Base-by-base conservation (phyloP, 1,284 basidiomycete genomes). In the Ceratobasidium sp. region DNA sequence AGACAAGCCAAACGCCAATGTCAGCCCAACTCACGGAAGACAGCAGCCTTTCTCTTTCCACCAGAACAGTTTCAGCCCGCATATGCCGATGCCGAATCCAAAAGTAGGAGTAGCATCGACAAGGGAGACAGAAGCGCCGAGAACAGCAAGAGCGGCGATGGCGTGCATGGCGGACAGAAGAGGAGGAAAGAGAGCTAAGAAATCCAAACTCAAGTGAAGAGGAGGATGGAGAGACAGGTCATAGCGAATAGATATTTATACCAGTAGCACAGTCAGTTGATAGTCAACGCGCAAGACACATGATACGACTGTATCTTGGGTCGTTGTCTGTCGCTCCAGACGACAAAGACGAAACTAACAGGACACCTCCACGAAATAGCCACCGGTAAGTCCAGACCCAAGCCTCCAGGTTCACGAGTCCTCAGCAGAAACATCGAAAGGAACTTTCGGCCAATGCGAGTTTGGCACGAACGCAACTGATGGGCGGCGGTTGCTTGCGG, bases 41-140 rank as follows among this genome's bases (percentile, higher is more conserved):
- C 64, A 67, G 52, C 64, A 67, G 35, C 64, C 64, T 30, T 67
- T 67, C n/a, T 57, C 21, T 38, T 67, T 67, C 64, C 64, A 67
- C 64, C 64, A 67, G 26, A 67, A 67, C 21, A 44, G 30, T 14
- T 43, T 54, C 18, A 28, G 38, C 1, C 64, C 64, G 38, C 64
- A 67, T 26, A 23, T 55, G 21, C 50, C 64, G 18, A 43, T 23
- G 32, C 35, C 23, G 32, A 16, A 26, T 23, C 50, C 50, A 26
- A 55, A 55, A 9, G 64, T 67, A 26, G 64, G 64, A 21, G 64
- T 67, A 0, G 64, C 64, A 9, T 38, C 21, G 26, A 50, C 64
- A 1, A 67, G 38, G 8, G 41, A 41, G 18, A 38, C 50, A 23
- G 64, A 67, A 21, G 47, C 52, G 13, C 47, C 23, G 46, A 67